Base-by-base conservation (phyloP, 768 basidiomycete genomes). In the Hemileccinum rubropunctum region DNA sequence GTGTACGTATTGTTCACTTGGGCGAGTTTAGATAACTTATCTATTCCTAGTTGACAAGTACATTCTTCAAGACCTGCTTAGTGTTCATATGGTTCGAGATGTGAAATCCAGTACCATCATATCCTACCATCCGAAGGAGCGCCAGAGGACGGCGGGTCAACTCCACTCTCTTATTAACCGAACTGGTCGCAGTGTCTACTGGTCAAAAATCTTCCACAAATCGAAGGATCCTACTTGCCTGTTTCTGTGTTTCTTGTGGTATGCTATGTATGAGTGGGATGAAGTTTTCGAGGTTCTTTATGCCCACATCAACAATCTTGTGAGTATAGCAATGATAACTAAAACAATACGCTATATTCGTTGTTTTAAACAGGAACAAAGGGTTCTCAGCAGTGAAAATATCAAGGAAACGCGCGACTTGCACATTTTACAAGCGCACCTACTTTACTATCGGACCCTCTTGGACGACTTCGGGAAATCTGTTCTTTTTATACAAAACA, bases 261-360 rank as follows among this genome's bases (percentile, higher is more conserved):
- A 82, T 56, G 75, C 78, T 1, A 63, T 82, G 18, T 83, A 84
- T 55, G 71, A 79, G 2, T 84, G 82, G 80, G 82, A 84, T 47
- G 81, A 84, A 58, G 67, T 78, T 3, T 69, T 82, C 27, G 81
- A 82, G 59, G 56, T 62, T 6, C 59, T 84, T 27, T 80, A 78
- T 54, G 51, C 60, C 9, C 78, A 84, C 52, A 74, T 83, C 20
- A 76, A 74, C 51, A 63, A 52, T 27, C 58, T 84, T 72, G 80
- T 81, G 59, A 39, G 78, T 15, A 23, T 5, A 7, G 3, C n/a
- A 11, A 8, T 40, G 4, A 4, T 23, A 10, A 23, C 6, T 3
- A 6, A 3, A 9, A 34, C 14, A 3, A 26, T n/a, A 15, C n/a
- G 23, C 32, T 42, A 1, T 11, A 52, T 45, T 4, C 6, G 8